Conservation (phyloP, 345 rosid species). For the Mallotus nudiflorus region DNA sequence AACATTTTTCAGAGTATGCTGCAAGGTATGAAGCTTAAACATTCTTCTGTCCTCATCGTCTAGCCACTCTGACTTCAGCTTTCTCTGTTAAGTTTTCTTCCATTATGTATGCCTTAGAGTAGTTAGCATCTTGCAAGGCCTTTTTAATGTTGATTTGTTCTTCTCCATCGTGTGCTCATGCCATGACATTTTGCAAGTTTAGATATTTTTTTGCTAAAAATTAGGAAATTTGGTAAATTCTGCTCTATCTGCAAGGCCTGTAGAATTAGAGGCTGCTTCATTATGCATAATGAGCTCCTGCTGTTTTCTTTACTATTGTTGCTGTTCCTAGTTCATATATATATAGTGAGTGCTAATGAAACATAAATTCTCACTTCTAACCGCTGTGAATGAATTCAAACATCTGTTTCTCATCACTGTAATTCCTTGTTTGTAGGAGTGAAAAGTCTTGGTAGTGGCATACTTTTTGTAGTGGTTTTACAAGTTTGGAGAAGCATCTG, state of each 20-base stretch:
- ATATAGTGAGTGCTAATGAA: constrained; percentile 2
- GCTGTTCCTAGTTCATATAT: background rate
- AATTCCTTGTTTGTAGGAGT: background rate
- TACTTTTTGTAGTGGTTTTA: background rate
- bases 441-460: background rate
- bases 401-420: background rate
- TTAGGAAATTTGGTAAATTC: background rate
- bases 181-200: background rate
- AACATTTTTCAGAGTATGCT: constrained; percentile 95
- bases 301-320: background rate
- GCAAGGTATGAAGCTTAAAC: constrained; percentile 89
- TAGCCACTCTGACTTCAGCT: background rate
- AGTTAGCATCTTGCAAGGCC: background rate
- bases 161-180: background rate
- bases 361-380: no score
- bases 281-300: background rate
- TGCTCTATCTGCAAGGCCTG: background rate
- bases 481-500: constrained; percentile 7
- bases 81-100: background rate
- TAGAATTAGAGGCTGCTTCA: background rate
- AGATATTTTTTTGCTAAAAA: background rate
- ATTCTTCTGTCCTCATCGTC: background rate
- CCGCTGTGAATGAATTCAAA: no score
- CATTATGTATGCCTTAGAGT: background rate
- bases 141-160: constrained; percentile 12